Percentiles rank a stretch among this genome's conserved stretches.
phyloP scores from a whole-genome alignment of 192 early-diverging fungal species.

The Backusella tuberculispora region DNA sequence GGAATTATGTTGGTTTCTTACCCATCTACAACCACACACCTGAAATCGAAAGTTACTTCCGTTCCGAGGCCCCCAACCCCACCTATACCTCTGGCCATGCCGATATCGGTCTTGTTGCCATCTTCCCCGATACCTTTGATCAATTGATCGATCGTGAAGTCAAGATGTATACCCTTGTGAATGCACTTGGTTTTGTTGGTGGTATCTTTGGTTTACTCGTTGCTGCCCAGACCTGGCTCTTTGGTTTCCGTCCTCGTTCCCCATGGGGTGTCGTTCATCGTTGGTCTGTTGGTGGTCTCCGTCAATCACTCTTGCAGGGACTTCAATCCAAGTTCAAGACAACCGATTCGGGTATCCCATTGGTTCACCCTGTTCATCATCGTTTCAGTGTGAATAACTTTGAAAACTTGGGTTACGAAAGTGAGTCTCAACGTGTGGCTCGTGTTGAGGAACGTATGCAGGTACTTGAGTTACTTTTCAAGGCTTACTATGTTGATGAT shows the following conservation, averaged over 20 bases:
- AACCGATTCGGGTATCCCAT: slow-evolving; percentile 33
- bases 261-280: slow-evolving; percentile 45
- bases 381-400: slow-evolving; percentile 29
- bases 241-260: slow-evolving; percentile 40
- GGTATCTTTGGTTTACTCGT: slow-evolving; percentile 41
- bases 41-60: slow-evolving; percentile 33
- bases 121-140: slow-evolving; percentile 25
- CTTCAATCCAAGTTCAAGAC: slow-evolving; percentile 37
- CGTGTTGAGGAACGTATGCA: slow-evolving; percentile 38
- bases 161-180: slow-evolving; percentile 41
- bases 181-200: slow-evolving; percentile 43
- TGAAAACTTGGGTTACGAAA: slow-evolving; percentile 21
- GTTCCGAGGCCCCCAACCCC: slow-evolving; percentile 36
- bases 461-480: slow-evolving; percentile 31
- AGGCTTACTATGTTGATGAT: slow-evolving; percentile 40
- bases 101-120: slow-evolving; percentile 33
- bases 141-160: slow-evolving; percentile 28
- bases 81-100: slow-evolving; percentile 30
- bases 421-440: slow-evolving; percentile 30
- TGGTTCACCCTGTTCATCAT: slow-evolving; percentile 35
- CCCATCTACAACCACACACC: slow-evolving; percentile 39
- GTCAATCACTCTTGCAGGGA: slow-evolving; percentile 31
- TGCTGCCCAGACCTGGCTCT: slow-evolving; percentile 38
- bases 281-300: slow-evolving; percentile 42
- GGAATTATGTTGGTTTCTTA: slow-evolving; percentile 45